Evolutionary conservation across 2,329 filamentous ascomycete species (phyloP).

Genomic region (Penicillium sp.): DNA sequence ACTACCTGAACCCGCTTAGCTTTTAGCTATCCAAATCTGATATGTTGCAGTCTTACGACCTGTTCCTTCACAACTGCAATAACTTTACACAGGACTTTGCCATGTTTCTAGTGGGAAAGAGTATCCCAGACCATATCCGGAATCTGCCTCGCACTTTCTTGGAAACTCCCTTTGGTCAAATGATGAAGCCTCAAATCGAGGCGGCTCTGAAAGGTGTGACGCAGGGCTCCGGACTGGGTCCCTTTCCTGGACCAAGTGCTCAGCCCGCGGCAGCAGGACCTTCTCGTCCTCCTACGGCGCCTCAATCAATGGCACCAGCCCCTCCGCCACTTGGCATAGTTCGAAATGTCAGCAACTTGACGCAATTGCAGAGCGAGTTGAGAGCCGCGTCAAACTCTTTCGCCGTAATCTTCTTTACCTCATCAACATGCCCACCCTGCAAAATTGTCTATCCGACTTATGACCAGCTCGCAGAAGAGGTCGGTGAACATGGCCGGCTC

Average conservation of each 20-base stretch:
- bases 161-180: conserved; percentile 83
- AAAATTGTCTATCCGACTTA: conserved; percentile 82
- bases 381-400: conserved; percentile 67
- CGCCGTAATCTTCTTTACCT: conserved; percentile 91
- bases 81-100: conserved; percentile 94
- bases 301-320: conserved; percentile 24
- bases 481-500: conserved; percentile 70
- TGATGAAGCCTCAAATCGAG: conserved; percentile 80
- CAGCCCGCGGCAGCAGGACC: conserved; percentile 17
- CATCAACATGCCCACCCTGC: conserved; percentile 83
- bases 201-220: conserved; percentile 67
- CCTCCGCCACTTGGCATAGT: conserved; percentile 56
- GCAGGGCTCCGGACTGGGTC: conserved; percentile 57
- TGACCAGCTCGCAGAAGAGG: conserved; percentile 77
- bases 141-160: conserved; percentile 85
- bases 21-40: conserved; percentile 18
- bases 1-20: neutral
- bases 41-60: conserved; percentile 74
- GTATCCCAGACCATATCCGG: conserved; percentile 85
- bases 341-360: conserved; percentile 63
- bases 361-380: conserved; percentile 67
- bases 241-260: conserved; percentile 27
- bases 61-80: conserved; percentile 94
- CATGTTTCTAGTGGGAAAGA: conserved; percentile 85
- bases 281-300: conserved; percentile 24